Evolutionary conservation across 768 basidiomycete species (phyloP), one percentile per base, ranked within the genome.

Genomic region (Xerocomus potaroensis): DNA sequence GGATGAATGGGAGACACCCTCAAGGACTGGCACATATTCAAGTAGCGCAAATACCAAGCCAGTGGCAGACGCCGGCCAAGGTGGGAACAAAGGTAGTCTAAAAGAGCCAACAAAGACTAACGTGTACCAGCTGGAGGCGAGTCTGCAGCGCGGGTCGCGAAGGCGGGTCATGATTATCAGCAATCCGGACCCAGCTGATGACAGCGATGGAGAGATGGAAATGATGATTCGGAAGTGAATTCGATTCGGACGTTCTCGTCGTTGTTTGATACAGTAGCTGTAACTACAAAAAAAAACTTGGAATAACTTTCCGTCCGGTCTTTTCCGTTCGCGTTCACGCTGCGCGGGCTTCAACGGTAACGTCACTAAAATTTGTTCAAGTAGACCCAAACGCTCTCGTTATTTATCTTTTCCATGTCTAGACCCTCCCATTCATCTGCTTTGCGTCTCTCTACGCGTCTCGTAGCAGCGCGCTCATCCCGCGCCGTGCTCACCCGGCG

Each of bases 101-200:
- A 30, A 31, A 38, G 37, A 36, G 23, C 26, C n/a, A n/a, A n/a
- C n/a, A 24, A 29, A 19, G 43, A 36, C 51, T 60, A 23, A 62
- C 41, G 6, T 14, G 19, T n/a, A 27, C 26, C 6, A 27, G 26
- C 10, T 27, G 16, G 52, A 49, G 11, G 31, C 16, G 16, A 45
- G 47, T 18, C 15, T 54, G 41, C 63, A 50, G 19, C 62, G 63
- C 32, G 37, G 31, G 33, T 33, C 50, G 4, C 58, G 36, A 41
- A 60, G 62, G 49, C 53, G 63, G 37, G 55, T 64, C 33, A 65
- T 64, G 62, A 26, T 64, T 34, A 47, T 64, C 29, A 65, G 40
- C 21, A 64, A 64, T 37, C 62, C 62, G 1, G 62, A 64, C 44
- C 63, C 60, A 19, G 22, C 47, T 8, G 61, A 61, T 22, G 63